Conservation (phyloP, 768 basidiomycete species). For the Kwoniella sp. region DNA sequence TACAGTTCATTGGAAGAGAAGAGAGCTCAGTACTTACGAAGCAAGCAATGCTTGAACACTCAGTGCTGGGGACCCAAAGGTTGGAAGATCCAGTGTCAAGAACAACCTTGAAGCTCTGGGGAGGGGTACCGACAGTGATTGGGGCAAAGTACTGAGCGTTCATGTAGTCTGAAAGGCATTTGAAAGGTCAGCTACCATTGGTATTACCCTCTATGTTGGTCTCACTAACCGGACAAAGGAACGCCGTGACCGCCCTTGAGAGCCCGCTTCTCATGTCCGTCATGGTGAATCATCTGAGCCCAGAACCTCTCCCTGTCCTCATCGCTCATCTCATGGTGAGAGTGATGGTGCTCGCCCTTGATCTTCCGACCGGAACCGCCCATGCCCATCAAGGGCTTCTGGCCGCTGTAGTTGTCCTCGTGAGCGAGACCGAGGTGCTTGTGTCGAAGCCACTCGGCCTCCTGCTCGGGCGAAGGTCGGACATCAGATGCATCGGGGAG, state of each 20-base stretch:
- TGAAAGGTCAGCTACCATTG: neutral
- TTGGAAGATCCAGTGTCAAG: slow-evolving; percentile 79
- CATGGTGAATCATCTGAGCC: slow-evolving; percentile 50
- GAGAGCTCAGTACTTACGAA: slow-evolving; percentile 56
- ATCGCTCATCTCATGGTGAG: slow-evolving; percentile 62
- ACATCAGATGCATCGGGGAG: slow-evolving; percentile 63
- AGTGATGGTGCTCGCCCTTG: slow-evolving; percentile 54
- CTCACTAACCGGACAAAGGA: slow-evolving; percentile 78
- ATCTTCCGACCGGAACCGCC: slow-evolving; percentile 71
- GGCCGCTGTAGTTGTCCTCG: slow-evolving; percentile 40
- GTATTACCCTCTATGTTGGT: neutral
- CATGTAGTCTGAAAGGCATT: slow-evolving; percentile 75
- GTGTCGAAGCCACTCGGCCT: slow-evolving; percentile 78
- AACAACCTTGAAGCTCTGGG: slow-evolving; percentile 92
- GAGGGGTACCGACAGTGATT: slow-evolving; percentile 77
- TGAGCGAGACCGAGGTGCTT: slow-evolving; percentile 76
- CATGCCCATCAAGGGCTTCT: slow-evolving; percentile 70
- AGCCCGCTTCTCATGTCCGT: slow-evolving; percentile 41
- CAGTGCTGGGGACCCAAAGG: slow-evolving; percentile 77
- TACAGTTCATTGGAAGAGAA: neutral
- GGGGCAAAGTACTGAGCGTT: slow-evolving; percentile 97
- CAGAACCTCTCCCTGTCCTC: slow-evolving; percentile 61
- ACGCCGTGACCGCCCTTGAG: slow-evolving; percentile 77
- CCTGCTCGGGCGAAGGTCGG: slow-evolving; percentile 59
- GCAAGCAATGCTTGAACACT: slow-evolving; percentile 55